Base-by-base conservation (phyloP, 345 rosid species). In the Brassica juncea region DNA sequence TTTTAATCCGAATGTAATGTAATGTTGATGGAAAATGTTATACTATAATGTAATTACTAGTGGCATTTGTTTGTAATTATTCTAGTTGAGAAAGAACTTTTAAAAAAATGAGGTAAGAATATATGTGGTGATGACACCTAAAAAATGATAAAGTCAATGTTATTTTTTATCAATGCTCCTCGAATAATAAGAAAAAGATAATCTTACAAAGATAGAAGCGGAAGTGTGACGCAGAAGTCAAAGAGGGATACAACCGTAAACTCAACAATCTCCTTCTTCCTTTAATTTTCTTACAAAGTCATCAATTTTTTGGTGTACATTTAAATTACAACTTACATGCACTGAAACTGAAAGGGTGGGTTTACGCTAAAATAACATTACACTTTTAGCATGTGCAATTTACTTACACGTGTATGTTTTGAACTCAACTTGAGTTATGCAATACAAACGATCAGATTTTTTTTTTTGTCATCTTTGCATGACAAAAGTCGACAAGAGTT, bases 221-320 rank as follows among this genome's bases (percentile, higher is more conserved):
- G 4, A 76, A 63, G 63, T 63, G 64, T 71, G 71, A 64, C 81
- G 66, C 44, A 71, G 19, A 66, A 77, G 81, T 77, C 66, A 63
- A 54, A 27, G n/a, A 15, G 66, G 79, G 76, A 21, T 4, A 64
- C 31, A 55, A 77, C 32, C 39, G 81, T 71, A 71, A 77, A 71
- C 44, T 63, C 28, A 27, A n/a, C 21, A 23, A 2, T 42, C 31
- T 15, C 1, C 16, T 28, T 34, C 55, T 0, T 7, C 1, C 58
- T 12, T 2, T n/a, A n/a, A n/a, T 9, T 39, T 6, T 34, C 4
- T 1, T 28, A 42, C 28, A 54, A 23, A 66, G 47, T 35, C 73
- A 25, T 55, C 28, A 57, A 37, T 27, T 60, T 55, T 9, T 8
- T 58, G 7, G 5, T 52, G 31, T 23, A 58, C 12, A 39, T 58